Base-by-base conservation (phyloP, 2,329 filamentous ascomycete genomes). In the Leptographium flavum region DNA sequence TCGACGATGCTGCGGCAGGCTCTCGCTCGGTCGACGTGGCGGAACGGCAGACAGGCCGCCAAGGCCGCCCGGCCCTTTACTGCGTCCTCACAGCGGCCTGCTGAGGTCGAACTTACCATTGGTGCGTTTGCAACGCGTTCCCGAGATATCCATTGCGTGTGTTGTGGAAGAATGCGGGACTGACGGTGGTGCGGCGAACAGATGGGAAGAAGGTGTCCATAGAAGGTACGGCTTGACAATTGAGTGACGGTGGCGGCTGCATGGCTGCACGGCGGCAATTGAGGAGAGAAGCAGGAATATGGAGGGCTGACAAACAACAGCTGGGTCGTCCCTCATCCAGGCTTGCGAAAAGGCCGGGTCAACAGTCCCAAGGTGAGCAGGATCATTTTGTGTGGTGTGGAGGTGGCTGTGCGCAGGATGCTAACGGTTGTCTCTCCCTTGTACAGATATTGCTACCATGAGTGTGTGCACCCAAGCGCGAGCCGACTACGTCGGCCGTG, bases 201-300 rank as follows among this genome's bases (percentile, higher is more conserved):
- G 90, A 98, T 78, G 92, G 90, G 62, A 94, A 94, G 74, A 94
- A 95, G 69, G 83, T 98, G 46, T 94, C 87, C 52, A 87, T 98
- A 64, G 87, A 95, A 84, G 87, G 87, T 94, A 81, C 56, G 57
- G 45, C 49, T 27, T 42, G 37, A 27, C 27, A 5, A 36, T 21
- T 23, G 37, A n/a, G n/a, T n/a, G n/a, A n/a, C n/a, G n/a, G n/a
- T n/a, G n/a, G n/a, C n/a, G 45, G 51, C 36, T 41, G 47, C 45
- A 49, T 42, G 27, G 47, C 17, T 5, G n/a, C n/a, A n/a, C n/a
- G n/a, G n/a, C n/a, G 28, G 11, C 31, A 25, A 25, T 38, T 22
- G 32, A 4, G 15, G 30, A 10, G 31, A 35, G 1, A 3, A 10
- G 30, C 21, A 17, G 9, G 31, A 33, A 31, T 36, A 25, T 45